A percentile compares a stretch with the other conserved stretches of the same genome.
Conservation (phyloP, 2,329 filamentous ascomycete genomes). For the Sarocladiaceae sp. region DNA sequence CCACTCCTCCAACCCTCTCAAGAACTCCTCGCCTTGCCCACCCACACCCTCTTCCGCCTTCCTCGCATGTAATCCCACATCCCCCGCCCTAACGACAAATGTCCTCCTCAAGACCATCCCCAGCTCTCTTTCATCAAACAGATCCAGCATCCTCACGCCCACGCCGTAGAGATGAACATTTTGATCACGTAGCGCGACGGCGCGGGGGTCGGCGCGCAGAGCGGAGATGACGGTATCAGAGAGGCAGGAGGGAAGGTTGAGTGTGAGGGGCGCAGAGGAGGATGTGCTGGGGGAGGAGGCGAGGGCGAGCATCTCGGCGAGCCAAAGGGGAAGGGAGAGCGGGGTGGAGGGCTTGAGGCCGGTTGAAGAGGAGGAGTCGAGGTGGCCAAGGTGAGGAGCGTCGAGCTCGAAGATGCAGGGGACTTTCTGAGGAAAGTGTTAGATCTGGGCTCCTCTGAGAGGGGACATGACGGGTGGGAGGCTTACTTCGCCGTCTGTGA, state of each 20-base stretch:
- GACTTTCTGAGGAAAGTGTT: slow-evolving; percentile 67
- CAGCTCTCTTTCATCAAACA: slow-evolving; percentile 78
- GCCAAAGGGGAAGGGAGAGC: slow-evolving; percentile 83
- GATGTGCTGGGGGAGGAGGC: slow-evolving; percentile 44
- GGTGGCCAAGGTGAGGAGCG: slow-evolving; percentile 77
- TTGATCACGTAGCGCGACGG: slow-evolving; percentile 76
- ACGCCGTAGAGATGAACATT: slow-evolving; percentile 85
- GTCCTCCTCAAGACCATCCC: slow-evolving; percentile 70
- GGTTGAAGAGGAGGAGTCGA: slow-evolving; percentile 70
- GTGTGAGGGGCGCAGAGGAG: slow-evolving; percentile 59
- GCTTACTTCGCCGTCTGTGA: slow-evolving; percentile 72
- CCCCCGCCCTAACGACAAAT: slow-evolving; percentile 72
- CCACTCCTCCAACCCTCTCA: slow-evolving; percentile 82
- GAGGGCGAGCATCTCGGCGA: slow-evolving; percentile 86
- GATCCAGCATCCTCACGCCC: slow-evolving; percentile 75
- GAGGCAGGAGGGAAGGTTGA: slow-evolving; percentile 75
- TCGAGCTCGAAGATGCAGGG: slow-evolving; percentile 92
- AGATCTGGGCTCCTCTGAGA: slow-evolving; percentile 3
- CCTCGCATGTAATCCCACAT: slow-evolving; percentile 82
- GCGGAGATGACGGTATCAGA: slow-evolving; percentile 79
- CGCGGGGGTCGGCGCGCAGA: slow-evolving; percentile 80
- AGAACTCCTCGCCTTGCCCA: slow-evolving; percentile 67
- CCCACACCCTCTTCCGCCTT: slow-evolving; percentile 63
- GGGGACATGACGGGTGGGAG: not conserved
- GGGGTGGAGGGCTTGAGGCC: slow-evolving; percentile 75